A percentile compares a stretch with the other conserved stretches of the same genome.
These are phyloP conservation scores for Trichosporon coremiiforme DNA, from an alignment of 1,284 basidiomycete species.

Conservation along the genomic window DNA sequence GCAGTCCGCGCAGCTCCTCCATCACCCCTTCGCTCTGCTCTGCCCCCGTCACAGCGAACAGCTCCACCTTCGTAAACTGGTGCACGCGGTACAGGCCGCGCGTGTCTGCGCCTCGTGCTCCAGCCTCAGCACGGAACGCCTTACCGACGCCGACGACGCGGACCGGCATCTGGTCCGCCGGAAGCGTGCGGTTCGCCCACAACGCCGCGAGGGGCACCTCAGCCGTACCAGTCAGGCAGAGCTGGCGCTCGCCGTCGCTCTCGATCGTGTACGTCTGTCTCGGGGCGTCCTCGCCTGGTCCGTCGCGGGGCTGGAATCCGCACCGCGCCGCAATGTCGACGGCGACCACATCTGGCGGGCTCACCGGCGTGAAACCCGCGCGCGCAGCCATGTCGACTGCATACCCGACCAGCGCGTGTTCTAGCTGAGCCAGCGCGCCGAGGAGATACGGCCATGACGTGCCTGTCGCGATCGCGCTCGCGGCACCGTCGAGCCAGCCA, in stretches of 20 bases:
- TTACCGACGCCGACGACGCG: conserved; percentile 84
- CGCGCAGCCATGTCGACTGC: conserved; percentile 73
- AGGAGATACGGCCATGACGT: conserved; percentile 89
- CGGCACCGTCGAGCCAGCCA: conserved; percentile 74
- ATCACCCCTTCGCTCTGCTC: conserved; percentile 72
- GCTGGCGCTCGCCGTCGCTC: conserved; percentile 26
- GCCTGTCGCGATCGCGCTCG: conserved; percentile 75
- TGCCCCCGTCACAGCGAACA: conserved; percentile 72
- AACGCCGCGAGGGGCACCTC: conserved; percentile 76
- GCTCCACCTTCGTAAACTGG: conserved; percentile 94
- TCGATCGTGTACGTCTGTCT: conserved; percentile 49
- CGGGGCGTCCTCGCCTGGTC: conserved; percentile 37
- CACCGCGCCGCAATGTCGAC: conserved; percentile 83
- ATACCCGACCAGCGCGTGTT: conserved; percentile 85
- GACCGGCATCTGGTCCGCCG: conserved; percentile 62
- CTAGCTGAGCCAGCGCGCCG: conserved; percentile 80
- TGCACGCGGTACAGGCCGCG: conserved; percentile 94
- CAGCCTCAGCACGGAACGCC: conserved; percentile 94
- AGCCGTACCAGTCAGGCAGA: conserved; percentile 61
- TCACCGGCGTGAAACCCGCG: conserved; percentile 76
- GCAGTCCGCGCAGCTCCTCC: conserved; percentile 75
- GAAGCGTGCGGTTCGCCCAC: conserved; percentile 67
- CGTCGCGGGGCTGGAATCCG: conserved; percentile 89
- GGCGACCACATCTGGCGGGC: conserved; percentile 87
- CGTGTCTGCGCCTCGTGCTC: conserved; percentile 86